Base-by-base conservation (phyloP, 2,329 filamentous ascomycete species). In the Diaporthe sp. region DNA sequence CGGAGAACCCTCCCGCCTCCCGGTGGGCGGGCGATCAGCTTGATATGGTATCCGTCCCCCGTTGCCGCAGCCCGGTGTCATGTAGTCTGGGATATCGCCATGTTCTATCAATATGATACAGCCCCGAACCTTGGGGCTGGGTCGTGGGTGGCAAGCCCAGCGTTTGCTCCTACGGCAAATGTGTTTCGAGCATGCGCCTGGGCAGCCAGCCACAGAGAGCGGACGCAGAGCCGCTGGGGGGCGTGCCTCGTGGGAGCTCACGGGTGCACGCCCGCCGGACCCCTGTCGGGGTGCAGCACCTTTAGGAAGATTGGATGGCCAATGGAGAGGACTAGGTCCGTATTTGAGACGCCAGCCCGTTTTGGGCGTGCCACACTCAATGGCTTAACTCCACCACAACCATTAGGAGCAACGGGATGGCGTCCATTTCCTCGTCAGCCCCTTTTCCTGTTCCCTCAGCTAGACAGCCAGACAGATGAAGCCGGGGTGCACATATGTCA, bases 271-370 rank as follows among this genome's bases (percentile, higher is more conserved):
- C 47, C 63, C 15, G 32, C 13, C 44, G n/a, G 44, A 25, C 63
- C 47, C 63, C 63, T 68, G 63, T 39, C 51, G 47, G 30, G 30
- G 35, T 35, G 47, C 63, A 68, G 63, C 63, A 39, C 32, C 61
- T 27, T 35, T 35, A 30, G 8, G 42, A 53, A 53, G 32, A 39
- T 39, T 37, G 47, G 63, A 53, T 53, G 63, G 63, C 63, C 63
- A 68, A 68, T 68, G 47, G 32, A 68, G 63, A 68, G 63, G 30
- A 30, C 63, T 51, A 68, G 63, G 63, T 68, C 47, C 63, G 47
- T 68, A 27, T 68, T 68, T 53, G 63, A 68, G 63, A 68, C 63
- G 63, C 63, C 63, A 68, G 63, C 63, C 63, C 63, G 63, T 68
- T 68, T 68, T 68, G 63, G 32, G 63, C 47, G 63, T 66, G 63